Evolutionary conservation across 2,329 filamentous ascomycete species (phyloP).

Genomic region (Aspergillus melleus): DNA sequence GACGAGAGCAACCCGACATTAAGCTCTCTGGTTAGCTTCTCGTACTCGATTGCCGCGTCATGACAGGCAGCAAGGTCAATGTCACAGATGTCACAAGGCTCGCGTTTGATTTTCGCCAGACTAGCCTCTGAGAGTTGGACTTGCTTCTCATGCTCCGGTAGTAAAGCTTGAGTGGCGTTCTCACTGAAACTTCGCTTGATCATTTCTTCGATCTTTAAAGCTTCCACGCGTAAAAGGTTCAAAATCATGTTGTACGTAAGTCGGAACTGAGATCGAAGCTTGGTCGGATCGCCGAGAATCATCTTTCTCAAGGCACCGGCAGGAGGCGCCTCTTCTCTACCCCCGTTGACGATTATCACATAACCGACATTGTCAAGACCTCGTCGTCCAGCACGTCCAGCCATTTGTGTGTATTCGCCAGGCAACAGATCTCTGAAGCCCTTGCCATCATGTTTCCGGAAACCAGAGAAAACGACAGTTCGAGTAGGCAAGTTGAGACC

Average conservation of each 20-base stretch:
- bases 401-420: slow-evolving; percentile 99
- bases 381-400: slow-evolving; percentile 87
- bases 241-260: slow-evolving; percentile 99
- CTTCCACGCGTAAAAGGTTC: slow-evolving; percentile 90
- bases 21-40: slow-evolving; percentile 75
- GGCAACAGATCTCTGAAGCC: slow-evolving; percentile 87
- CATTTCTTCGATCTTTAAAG: slow-evolving; percentile 98
- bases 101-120: slow-evolving; percentile 83
- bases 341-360: slow-evolving; percentile 84
- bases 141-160: slow-evolving; percentile 94
- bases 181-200: slow-evolving; percentile 99
- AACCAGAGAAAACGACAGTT: slow-evolving; percentile 96
- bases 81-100: slow-evolving; percentile 80
- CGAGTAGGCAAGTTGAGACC: slow-evolving; percentile 92
- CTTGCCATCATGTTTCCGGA: slow-evolving; percentile 93
- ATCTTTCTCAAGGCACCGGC: slow-evolving; percentile 82
- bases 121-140: slow-evolving; percentile 91
- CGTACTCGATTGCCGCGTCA: slow-evolving; percentile 75
- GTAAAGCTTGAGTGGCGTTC: slow-evolving; percentile 89
- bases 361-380: slow-evolving; percentile 90
- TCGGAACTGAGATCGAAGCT: slow-evolving; percentile 92
- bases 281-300: slow-evolving; percentile 94
- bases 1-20: slow-evolving; percentile 75
- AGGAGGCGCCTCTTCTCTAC: slow-evolving; percentile 82
- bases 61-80: slow-evolving; percentile 77